phyloP scores from a whole-genome alignment of 805 yeast species.

The Yamadazyma paraphyllophila region DNA sequence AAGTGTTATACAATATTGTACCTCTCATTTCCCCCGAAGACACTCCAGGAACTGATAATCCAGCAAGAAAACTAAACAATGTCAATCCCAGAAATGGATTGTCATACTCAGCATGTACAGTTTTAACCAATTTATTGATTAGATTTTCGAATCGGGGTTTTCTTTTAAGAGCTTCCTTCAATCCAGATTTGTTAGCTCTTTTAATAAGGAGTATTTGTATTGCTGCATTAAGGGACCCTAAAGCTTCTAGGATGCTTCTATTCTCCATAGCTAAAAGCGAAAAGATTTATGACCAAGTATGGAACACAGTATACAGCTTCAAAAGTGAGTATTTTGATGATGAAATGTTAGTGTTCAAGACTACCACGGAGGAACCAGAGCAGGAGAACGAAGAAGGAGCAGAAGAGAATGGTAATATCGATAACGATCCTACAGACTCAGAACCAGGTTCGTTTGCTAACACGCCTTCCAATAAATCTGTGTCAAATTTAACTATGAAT shows the following conservation, averaged over 20 bases:
- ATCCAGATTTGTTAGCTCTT: constrained; percentile 58
- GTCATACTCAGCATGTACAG: constrained; percentile 50
- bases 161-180: constrained; percentile 37
- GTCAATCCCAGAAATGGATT: constrained; percentile 40
- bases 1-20: constrained; percentile 60
- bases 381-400: constrained; percentile 10
- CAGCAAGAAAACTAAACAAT: constrained; percentile 26
- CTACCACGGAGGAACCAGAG: constrained; percentile 16
- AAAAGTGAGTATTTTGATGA: constrained; percentile 24
- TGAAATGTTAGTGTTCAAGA: constrained; percentile 14
- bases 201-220: constrained; percentile 56
- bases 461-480: constrained; percentile 5
- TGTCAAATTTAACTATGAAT: constrained; percentile 1
- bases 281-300: constrained; percentile 34
- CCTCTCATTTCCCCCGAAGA: constrained; percentile 28
- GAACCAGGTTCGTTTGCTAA: background rate
- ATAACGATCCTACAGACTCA: background rate
- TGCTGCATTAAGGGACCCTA: constrained; percentile 48
- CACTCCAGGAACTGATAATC: constrained; percentile 16
- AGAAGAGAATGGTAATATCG: background rate
- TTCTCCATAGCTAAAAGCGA: constrained; percentile 47
- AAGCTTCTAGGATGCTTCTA: constrained; percentile 52
- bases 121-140: constrained; percentile 43
- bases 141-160: constrained; percentile 37
- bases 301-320: constrained; percentile 31